phyloP scores from a whole-genome alignment of 805 yeast genomes.

The Lachancea quebecensis region DNA sequence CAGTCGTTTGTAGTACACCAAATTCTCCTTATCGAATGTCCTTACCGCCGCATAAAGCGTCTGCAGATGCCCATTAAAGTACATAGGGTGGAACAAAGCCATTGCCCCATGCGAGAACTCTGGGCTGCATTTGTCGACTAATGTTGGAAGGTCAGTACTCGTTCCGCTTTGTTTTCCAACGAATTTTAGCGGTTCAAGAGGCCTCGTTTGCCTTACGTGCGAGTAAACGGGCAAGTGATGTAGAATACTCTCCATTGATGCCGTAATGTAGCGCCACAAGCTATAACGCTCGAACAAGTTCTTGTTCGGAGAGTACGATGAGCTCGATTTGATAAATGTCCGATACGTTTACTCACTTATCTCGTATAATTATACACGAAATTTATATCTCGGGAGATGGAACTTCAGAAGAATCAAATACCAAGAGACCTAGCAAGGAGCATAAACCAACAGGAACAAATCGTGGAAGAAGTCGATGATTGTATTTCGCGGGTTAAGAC shows the following conservation, averaged over 20 bases:
- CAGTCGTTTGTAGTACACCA: conserved; percentile 57
- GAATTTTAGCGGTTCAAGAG: conserved; percentile 8
- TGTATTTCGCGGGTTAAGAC: neutral
- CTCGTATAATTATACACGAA: no score
- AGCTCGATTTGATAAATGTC: no score
- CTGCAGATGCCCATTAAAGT: conserved; percentile 64
- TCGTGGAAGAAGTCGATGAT: neutral
- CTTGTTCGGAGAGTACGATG: no score
- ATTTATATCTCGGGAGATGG: no score
- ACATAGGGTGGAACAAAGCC: conserved; percentile 47
- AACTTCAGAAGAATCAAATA: no score
- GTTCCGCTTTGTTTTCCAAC: neutral
- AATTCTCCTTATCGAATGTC: conserved; percentile 39
- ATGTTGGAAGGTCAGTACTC: conserved; percentile 13
- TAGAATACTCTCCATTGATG: neutral
- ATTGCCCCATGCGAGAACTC: conserved; percentile 39
- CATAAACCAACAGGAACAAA: no score
- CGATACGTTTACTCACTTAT: no score
- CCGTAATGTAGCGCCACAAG: neutral
- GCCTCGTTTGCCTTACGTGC: conserved; percentile 8
- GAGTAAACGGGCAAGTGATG: conserved; percentile 7
- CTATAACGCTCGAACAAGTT: no score
- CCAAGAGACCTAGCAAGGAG: no score
- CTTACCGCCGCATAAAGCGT: conserved; percentile 55
- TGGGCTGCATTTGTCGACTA: conserved; percentile 36